Evolutionary conservation across 2,329 filamentous ascomycete species (phyloP), one percentile per base, ranked within the genome.

Genomic region (Sordariomycetes sp.): DNA sequence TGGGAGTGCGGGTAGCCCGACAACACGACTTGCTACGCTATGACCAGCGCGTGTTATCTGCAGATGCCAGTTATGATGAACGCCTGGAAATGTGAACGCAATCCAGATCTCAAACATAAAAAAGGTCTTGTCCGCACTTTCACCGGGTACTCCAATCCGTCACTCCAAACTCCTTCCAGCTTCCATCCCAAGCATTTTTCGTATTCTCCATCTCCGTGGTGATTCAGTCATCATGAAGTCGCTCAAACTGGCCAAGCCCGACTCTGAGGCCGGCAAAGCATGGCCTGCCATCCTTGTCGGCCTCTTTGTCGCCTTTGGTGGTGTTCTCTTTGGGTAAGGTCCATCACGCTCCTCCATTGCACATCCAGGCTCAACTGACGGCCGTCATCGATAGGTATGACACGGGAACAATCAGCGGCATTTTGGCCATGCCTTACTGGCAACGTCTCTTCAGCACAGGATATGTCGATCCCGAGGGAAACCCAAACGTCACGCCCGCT

Each of bases 271-370:
- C 21, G 77, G 77, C 46, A 71, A 69, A 46, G 55, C 74, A 48
- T 79, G 73, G 73, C 72, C 72, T 9, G 72, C 73, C 41, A 77
- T 79, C 40, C 50, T 58, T 39, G 70, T 79, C 40, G 75, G 75
- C 43, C 45, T 72, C 41, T 79, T 79, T 41, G 73, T 75, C 14
- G 72, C 73, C 34, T 77, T 76, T 47, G 73, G 73, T 37, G 73
- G 73, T 52, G 60, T 78, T 27, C 58, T 78, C 12, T 78, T 72
- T 45, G 72, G 72, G 57, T 70, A 49, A 19, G 57, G 48, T 23
- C 11, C 10, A 20, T 18, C 20, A 20, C 12, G 6, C 11, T 24
- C 6, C 18, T 12, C 12, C 6, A 6, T 26, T 10, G 17, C 2
- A 17, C 9, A 12, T 19, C 27, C 8, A 21, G 23, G 8, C 20